Evolutionary conservation across 768 basidiomycete genomes (phyloP), one percentile per base, ranked within the genome.

Genomic region (Agaricus sinodeliciosus): DNA sequence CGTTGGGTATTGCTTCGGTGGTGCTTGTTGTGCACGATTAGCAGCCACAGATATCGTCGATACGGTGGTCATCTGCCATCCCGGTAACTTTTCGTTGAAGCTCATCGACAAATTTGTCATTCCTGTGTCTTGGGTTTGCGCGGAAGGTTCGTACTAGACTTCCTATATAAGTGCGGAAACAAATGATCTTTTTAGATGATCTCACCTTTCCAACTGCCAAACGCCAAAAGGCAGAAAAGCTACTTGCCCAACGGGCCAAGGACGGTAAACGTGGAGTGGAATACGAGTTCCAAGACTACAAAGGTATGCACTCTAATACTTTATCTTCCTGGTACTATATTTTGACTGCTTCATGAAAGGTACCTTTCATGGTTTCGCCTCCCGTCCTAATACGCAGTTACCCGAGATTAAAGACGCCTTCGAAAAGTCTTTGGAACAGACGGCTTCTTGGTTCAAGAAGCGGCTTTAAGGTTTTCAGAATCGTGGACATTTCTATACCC

Each of bases 311-410:
- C 7, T 41, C 1, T 9, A 22, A 19, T 25, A 36, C 12, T 42
- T 40, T 19, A 8, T 22, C 4, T 15, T n/a, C 11, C 18, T 43
- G 31, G 11, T 11, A 28, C 28, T 11, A 31, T 26, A 15, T 9
- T 26, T 41, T 27, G 18, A 42, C 41, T 34, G 46, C 19, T 41
- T 9, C 43, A 53, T 25, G 2, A 9, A 56, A 76, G 74, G 72
- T 7, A 76, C 74, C 6, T 60, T 69, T 3, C 77, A 79, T 54
- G 76, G 77, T 7, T 79, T 77, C 53, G 74, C 70, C 19, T 64
- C 67, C 9, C 67, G 72, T 9, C 77, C 76, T 3, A 70, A 75
- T 40, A 47, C 73, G 12, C 61, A 60, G 3, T 53, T 69, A 18
- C 64, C 70, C 4, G 72, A 69, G 9, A 67, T 73, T 45, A 74